Conservation (phyloP, 1,284 basidiomycete genomes). For the Cutaneotrichosporon sp. region DNA sequence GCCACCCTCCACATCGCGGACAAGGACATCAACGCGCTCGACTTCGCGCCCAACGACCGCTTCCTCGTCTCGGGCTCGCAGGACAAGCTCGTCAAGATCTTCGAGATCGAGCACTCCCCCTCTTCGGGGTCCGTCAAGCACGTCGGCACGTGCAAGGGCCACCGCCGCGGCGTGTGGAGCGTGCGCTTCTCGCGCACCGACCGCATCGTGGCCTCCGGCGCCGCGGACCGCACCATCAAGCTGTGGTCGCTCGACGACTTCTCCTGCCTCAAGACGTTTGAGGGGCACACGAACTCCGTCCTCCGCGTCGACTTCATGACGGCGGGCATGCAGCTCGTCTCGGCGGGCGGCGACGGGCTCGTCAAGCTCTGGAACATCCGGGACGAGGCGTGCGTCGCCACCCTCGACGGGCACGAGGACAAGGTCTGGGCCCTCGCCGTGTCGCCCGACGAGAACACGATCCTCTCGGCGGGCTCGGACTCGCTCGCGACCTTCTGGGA, state of each 20-base stretch:
- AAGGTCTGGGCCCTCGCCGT: constrained; percentile 95
- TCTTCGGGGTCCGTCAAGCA: constrained; percentile 61
- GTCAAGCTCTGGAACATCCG: constrained; percentile 94
- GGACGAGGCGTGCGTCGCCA: constrained; percentile 82
- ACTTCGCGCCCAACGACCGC: constrained; percentile 86
- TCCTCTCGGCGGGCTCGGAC: constrained; percentile 93
- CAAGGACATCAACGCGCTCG: constrained; percentile 97
- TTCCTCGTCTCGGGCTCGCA: constrained; percentile 93
- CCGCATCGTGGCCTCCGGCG: constrained; percentile 84
- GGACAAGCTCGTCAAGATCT: constrained; percentile 92
- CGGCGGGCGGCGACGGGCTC: constrained; percentile 87
- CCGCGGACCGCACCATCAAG: constrained; percentile 91
- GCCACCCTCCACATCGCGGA: constrained; percentile 93
- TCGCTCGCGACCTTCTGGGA: constrained; percentile 92
- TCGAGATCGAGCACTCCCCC: constrained; percentile 65
- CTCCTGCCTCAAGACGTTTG: constrained; percentile 89
- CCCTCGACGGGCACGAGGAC: constrained; percentile 94
- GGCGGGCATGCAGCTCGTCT: constrained; percentile 80
- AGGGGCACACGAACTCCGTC: constrained; percentile 97
- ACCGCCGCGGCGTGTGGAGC: constrained; percentile 95
- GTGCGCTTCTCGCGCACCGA: constrained; percentile 85
- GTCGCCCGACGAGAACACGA: constrained; percentile 70
- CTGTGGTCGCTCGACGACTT: constrained; percentile 93
- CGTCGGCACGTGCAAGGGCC: constrained; percentile 89
- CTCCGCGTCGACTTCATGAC: constrained; percentile 87